These are phyloP conservation scores for Halophytophthora batemanensis DNA, from an alignment of 352 stramenopile species.

Conservation along the genomic window DNA sequence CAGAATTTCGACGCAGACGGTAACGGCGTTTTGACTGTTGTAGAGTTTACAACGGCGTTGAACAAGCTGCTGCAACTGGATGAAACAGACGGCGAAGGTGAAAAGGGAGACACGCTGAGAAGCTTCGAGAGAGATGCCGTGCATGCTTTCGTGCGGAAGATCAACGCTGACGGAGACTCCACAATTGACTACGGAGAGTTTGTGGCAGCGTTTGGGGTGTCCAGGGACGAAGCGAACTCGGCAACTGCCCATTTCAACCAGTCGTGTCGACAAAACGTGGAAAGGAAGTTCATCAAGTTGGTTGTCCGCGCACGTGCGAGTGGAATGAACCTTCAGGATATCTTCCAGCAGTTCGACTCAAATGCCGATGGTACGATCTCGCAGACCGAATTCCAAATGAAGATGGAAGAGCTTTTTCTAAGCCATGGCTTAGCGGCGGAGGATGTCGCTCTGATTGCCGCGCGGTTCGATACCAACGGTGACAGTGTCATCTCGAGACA, in stretches of 20 bases:
- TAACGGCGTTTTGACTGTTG: conserved; percentile 51
- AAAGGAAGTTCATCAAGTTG: conserved; percentile 67
- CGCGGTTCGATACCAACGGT: conserved; percentile 54
- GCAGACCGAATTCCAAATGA: conserved; percentile 45
- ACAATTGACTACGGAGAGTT: conserved; percentile 74
- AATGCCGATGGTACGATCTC: conserved; percentile 62
- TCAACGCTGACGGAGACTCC: conserved; percentile 61
- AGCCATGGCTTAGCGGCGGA: conserved; percentile 32
- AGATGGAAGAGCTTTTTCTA: conserved; percentile 51
- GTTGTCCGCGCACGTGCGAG: conserved; percentile 41
- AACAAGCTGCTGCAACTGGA: conserved; percentile 39
- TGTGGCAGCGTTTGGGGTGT: conserved; percentile 47
- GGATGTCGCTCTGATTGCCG: conserved; percentile 33
- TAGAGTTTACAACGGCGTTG: conserved; percentile 52
- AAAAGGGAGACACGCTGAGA: conserved; percentile 20
- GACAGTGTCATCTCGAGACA: conserved; percentile 51
- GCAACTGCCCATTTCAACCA: conserved; percentile 14
- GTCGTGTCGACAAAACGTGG: conserved; percentile 15
- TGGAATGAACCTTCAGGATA: conserved; percentile 48
- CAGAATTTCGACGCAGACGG: conserved; percentile 64
- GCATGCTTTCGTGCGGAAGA: conserved; percentile 33
- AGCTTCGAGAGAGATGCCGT: conserved; percentile 42
- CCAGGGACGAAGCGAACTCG: conserved; percentile 14
- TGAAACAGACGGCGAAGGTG: neutral
- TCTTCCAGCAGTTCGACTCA: conserved; percentile 79